Evolutionary conservation across 208 protist genomes (phyloP).

Genomic region (Leishmania tarentolae): DNA sequence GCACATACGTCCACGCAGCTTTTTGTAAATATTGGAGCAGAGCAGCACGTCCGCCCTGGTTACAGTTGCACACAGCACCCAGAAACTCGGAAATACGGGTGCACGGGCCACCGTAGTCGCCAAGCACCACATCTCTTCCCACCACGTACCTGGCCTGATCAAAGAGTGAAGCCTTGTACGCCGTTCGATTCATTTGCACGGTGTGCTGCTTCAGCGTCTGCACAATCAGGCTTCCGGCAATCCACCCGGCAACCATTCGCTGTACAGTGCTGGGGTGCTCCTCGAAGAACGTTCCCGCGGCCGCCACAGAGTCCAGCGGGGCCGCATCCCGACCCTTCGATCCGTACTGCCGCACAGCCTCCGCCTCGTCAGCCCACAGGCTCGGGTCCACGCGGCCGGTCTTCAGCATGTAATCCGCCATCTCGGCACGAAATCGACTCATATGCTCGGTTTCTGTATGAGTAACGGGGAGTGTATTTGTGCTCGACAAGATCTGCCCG

Average conservation of each 20-base stretch:
- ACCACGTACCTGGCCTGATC: constrained; percentile 56
- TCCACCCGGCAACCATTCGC: constrained; percentile 51
- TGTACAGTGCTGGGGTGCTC: constrained; percentile 12
- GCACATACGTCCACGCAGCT: neutral
- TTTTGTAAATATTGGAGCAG: neutral
- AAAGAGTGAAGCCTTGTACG: constrained; percentile 39
- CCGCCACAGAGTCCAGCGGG: too few species aligned
- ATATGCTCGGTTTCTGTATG: constrained; percentile 30
- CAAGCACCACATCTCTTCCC: constrained; percentile 51
- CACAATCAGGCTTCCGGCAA: constrained; percentile 30
- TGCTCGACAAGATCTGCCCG: constrained; percentile 43
- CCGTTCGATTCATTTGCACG: constrained; percentile 17
- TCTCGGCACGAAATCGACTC: constrained; percentile 36
- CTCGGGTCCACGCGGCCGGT: neutral
- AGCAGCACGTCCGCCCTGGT: constrained; percentile 13
- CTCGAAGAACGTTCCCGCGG: constrained; percentile 14
- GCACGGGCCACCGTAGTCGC: constrained; percentile 55
- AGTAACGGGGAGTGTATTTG: constrained; percentile 30
- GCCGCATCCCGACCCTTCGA: neutral
- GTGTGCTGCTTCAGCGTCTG: constrained; percentile 17
- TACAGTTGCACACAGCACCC: constrained; percentile 51
- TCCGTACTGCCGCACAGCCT: constrained; percentile 3
- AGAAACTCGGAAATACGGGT: neutral
- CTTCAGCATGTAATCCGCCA: constrained; percentile 42
- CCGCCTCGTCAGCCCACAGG: neutral